Percentiles rank a stretch among this genome's conserved stretches.
phyloP scores from a whole-genome alignment of 1,284 basidiomycete species.

The Microbotryum saponariae region DNA sequence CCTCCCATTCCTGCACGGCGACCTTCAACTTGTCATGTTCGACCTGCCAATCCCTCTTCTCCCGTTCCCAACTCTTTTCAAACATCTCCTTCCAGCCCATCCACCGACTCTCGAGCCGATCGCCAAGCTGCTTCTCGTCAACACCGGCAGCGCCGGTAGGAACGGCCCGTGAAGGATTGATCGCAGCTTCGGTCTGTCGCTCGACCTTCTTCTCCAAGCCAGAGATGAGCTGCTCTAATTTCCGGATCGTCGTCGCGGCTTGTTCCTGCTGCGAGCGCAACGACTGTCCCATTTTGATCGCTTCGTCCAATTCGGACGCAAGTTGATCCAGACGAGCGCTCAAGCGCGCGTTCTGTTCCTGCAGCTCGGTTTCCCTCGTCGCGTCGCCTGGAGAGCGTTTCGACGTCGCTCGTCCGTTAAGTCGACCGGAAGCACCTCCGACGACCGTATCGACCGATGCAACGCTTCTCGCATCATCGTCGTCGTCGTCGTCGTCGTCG shows the following conservation, averaged over 20 bases:
- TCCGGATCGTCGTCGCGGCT: conserved; percentile 68
- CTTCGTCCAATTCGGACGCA: conserved; percentile 65
- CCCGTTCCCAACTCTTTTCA: conserved; percentile 44
- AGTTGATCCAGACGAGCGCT: conserved; percentile 62
- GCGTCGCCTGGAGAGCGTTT: conserved; percentile 24
- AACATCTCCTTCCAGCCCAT: conserved; percentile 45
- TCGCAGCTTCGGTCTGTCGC: conserved; percentile 33
- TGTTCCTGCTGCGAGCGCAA: conserved; percentile 70
- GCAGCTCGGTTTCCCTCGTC: conserved; percentile 40
- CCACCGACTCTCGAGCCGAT: conserved; percentile 60
- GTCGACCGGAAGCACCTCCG: conserved; percentile 46
- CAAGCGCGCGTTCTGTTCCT: conserved; percentile 55
- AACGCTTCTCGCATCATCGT: conserved; percentile 34
- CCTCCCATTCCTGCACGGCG: conserved; percentile 78
- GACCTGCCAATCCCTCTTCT: conserved; percentile 70
- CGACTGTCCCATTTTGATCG: conserved; percentile 62
- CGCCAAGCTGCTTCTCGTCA: conserved; percentile 46
- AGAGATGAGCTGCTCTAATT: conserved; percentile 55
- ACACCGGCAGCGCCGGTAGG: conserved; percentile 41
- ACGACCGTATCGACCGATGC: conserved; percentile 25
- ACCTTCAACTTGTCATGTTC: conserved; percentile 68
- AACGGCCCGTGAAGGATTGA: conserved; percentile 36
- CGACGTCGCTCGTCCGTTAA: conserved; percentile 1
- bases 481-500: conserved; percentile 43
- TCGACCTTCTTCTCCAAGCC: conserved; percentile 46